These are phyloP conservation scores for Pseudonitzschia multistriata DNA, from an alignment of 108 stramenopile genomes.

Conservation along the genomic window DNA sequence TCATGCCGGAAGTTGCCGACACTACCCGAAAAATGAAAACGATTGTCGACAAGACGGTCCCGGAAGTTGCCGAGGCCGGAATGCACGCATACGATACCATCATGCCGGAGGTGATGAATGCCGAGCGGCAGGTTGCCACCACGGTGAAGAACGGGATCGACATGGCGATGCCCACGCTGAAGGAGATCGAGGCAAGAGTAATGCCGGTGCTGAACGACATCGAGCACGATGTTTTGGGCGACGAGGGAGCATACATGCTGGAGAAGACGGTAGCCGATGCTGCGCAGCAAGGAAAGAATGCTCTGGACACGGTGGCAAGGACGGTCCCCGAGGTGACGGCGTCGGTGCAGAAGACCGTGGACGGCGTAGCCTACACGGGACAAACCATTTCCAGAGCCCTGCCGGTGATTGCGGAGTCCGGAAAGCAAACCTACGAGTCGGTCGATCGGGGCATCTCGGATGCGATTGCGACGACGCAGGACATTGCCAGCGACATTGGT, in stretches of 20 bases:
- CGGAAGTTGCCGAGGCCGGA: constrained; percentile 8
- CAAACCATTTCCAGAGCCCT: not conserved
- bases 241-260: not conserved
- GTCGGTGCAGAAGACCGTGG: not conserved
- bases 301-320: not conserved
- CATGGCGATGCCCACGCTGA: not conserved
- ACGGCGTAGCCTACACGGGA: constrained; percentile 1
- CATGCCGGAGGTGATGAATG: constrained; percentile 5
- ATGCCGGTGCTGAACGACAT: not conserved
- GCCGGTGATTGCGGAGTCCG: not conserved
- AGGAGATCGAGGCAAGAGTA: not conserved
- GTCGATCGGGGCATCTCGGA: not conserved
- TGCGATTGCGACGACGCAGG: not conserved
- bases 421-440: not conserved
- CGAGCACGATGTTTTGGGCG: constrained; percentile 1
- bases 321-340: not conserved
- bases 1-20: constrained; percentile 6
- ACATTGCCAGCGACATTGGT: constrained; percentile 3
- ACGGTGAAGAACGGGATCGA: not conserved
- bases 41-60: constrained; percentile 1
- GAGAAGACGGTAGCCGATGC: not conserved
- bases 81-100: constrained; percentile 11
- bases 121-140: constrained; percentile 1
- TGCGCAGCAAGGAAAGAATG: not conserved
- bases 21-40: constrained; percentile 3